phyloP scores from a whole-genome alignment of 2,329 filamentous ascomycete genomes.

The Fusarium ambrosium region DNA sequence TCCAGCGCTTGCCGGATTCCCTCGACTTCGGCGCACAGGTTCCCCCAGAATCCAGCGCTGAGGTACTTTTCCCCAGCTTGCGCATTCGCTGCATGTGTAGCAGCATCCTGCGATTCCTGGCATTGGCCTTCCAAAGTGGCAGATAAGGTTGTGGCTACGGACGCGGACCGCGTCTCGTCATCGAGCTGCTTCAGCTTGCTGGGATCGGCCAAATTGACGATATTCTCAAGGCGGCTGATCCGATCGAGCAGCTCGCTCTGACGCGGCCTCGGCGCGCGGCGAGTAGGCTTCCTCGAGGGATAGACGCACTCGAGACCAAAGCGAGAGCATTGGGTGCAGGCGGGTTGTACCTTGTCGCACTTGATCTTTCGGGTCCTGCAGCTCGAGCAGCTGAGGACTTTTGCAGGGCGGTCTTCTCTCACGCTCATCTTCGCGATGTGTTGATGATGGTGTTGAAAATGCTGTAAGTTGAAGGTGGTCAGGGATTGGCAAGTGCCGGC shows the following conservation, averaged over 20 bases:
- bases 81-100: conserved; percentile 37
- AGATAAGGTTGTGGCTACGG: conserved; percentile 7
- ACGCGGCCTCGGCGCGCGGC: conserved; percentile 56
- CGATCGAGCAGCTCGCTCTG: conserved; percentile 61
- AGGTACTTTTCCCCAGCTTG: conserved; percentile 52
- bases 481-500: conserved; percentile 18
- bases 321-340: conserved; percentile 66
- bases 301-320: conserved; percentile 62
- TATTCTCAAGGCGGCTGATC: conserved; percentile 59
- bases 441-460: conserved; percentile 13
- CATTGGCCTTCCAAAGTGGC: conserved; percentile 31
- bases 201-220: conserved; percentile 60
- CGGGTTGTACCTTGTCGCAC: conserved; percentile 68
- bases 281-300: conserved; percentile 59
- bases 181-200: conserved; percentile 46
- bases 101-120: conserved; percentile 27
- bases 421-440: conserved; percentile 35
- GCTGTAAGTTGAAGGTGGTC: conserved; percentile 23
- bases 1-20: conserved; percentile 60
- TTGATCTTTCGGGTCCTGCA: conserved; percentile 75
- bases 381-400: conserved; percentile 67
- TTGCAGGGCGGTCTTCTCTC: conserved; percentile 38
- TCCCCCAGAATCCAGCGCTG: conserved; percentile 60
- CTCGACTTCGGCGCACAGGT: conserved; percentile 59
- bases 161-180: conserved; percentile 17